Evolutionary conservation across 345 rosid genomes (phyloP).

Genomic region (Moricandia arvensis): DNA sequence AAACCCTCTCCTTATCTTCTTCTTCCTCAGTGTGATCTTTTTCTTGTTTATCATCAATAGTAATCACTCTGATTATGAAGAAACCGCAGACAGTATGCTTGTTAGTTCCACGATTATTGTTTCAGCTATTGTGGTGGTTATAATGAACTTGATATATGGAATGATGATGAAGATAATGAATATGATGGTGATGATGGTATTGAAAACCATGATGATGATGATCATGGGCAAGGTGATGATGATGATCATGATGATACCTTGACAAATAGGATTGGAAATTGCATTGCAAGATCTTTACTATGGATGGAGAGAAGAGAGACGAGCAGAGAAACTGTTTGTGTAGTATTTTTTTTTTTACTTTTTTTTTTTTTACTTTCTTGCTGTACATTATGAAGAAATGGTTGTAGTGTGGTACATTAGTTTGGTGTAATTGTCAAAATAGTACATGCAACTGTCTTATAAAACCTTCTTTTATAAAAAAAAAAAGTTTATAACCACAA

Average conservation of each 20-base stretch:
- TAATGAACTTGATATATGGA: constrained; percentile 24
- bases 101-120: constrained; percentile 3
- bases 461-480: too few species aligned
- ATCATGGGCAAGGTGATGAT: constrained; percentile 1
- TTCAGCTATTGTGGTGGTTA: constrained; percentile 20
- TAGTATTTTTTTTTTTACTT: too few species aligned
- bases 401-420: background rate
- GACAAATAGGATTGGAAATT: constrained; percentile 28
- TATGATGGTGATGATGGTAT: constrained; percentile 18
- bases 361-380: background rate
- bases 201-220: constrained; percentile 19
- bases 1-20: constrained; percentile 5
- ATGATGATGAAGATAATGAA: constrained; percentile 23
- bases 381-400: background rate
- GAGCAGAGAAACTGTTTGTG: constrained; percentile 20
- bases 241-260: constrained; percentile 27
- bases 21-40: constrained; percentile 12
- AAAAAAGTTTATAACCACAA: too few species aligned
- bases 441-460: too few species aligned
- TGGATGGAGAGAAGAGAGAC: constrained; percentile 37
- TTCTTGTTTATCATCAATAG: constrained; percentile 21
- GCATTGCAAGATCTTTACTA: constrained; percentile 31
- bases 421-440: background rate
- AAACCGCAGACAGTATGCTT: constrained; percentile 8
- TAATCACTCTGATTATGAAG: constrained; percentile 5